These are phyloP conservation scores for Wickerhamiella dianesei DNA, from an alignment of 805 yeast genomes.

Conservation along the genomic window DNA sequence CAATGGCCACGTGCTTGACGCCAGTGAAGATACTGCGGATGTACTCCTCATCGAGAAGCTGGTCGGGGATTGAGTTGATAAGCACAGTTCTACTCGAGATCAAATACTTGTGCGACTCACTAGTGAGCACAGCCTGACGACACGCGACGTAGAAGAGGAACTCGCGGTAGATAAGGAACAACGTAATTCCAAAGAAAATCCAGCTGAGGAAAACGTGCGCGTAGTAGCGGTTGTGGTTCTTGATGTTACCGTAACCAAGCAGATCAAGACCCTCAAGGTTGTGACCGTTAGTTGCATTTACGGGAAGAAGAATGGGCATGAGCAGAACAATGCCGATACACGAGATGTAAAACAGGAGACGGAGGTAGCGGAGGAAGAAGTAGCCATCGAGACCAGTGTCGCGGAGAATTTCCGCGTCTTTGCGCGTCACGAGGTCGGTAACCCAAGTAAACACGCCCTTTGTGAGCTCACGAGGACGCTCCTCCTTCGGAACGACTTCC, in stretches of 20 bases:
- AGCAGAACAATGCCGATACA: constrained; percentile 41
- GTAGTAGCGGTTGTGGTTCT: constrained; percentile 49
- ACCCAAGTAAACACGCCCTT: constrained; percentile 62
- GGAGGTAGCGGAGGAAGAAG: constrained; percentile 69
- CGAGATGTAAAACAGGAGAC: constrained; percentile 39
- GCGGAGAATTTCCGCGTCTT: constrained; percentile 62
- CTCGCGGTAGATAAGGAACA: constrained; percentile 73
- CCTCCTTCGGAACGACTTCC: constrained; percentile 34
- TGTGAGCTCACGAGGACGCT: constrained; percentile 58
- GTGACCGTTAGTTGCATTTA: constrained; percentile 51
- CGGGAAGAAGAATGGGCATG: constrained; percentile 64
- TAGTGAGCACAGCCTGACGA: constrained; percentile 62
- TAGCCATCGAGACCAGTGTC: constrained; percentile 94
- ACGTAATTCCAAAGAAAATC: constrained; percentile 56
- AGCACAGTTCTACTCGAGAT: constrained; percentile 70
- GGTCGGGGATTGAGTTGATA: constrained; percentile 71
- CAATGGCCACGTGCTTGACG: constrained; percentile 68
- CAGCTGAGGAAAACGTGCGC: constrained; percentile 78
- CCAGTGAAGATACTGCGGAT: constrained; percentile 67
- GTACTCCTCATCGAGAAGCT: constrained; percentile 56
- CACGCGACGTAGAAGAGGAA: constrained; percentile 61
- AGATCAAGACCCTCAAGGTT: constrained; percentile 57
- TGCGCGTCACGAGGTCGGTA: constrained; percentile 43
- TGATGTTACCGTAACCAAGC: constrained; percentile 64
- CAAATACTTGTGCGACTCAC: constrained; percentile 66